phyloP scores from a whole-genome alignment of 2,329 filamentous ascomycete genomes.

The Calonectria crousiana region DNA sequence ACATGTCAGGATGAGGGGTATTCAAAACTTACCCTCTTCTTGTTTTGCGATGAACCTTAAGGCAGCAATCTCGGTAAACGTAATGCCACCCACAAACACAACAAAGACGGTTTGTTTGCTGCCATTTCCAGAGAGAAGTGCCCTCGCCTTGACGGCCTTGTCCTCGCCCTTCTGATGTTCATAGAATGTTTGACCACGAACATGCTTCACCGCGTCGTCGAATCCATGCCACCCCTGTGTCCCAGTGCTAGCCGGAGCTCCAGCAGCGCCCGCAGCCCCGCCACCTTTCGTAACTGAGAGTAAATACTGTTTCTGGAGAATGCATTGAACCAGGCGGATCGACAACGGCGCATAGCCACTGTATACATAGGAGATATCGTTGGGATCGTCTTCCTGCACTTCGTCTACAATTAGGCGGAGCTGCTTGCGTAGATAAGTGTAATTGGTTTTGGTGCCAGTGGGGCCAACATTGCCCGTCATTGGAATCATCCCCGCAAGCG shows the following conservation, averaged over 20 bases:
- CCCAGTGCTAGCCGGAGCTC: slow-evolving; percentile 61
- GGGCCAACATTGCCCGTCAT: slow-evolving; percentile 70
- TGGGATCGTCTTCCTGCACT: slow-evolving; percentile 93
- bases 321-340: slow-evolving; percentile 89
- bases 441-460: slow-evolving; percentile 85
- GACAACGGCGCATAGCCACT: slow-evolving; percentile 96
- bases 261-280: slow-evolving; percentile 49
- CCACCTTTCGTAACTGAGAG: slow-evolving; percentile 76
- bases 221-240: slow-evolving; percentile 92
- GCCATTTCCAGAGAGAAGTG: slow-evolving; percentile 82
- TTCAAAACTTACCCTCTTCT: slow-evolving; percentile 71
- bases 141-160: slow-evolving; percentile 88
- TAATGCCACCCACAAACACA: slow-evolving; percentile 98
- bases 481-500: slow-evolving; percentile 84
- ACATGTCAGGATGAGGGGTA: neutral
- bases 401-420: slow-evolving; percentile 94
- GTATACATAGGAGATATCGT: slow-evolving; percentile 98
- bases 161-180: slow-evolving; percentile 93
- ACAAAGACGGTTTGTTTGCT: slow-evolving; percentile 90
- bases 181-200: slow-evolving; percentile 90
- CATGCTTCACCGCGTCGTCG: slow-evolving; percentile 90
- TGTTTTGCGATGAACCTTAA: slow-evolving; percentile 89
- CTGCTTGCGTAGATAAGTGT: slow-evolving; percentile 86
- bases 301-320: slow-evolving; percentile 91
- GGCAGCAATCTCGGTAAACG: slow-evolving; percentile 95